Evolutionary conservation across 1,284 basidiomycete genomes (phyloP).

Genomic region (Marasmius sp.): DNA sequence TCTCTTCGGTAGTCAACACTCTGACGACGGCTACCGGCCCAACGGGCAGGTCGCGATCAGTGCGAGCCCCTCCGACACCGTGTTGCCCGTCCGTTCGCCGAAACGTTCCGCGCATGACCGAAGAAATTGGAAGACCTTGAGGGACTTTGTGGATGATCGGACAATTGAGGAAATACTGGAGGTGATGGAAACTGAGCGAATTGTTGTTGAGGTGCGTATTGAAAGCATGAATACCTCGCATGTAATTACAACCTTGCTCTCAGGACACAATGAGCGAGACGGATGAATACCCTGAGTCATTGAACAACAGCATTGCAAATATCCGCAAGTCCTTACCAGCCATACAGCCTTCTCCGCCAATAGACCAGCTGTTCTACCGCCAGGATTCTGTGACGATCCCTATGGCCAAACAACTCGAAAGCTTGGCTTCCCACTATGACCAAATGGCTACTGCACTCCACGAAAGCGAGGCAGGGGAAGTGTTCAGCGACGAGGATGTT

Average conservation of each 20-base stretch:
- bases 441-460: constrained; percentile 68
- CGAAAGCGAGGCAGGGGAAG: constrained; percentile 65
- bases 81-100: constrained; percentile 28
- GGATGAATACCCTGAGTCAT: constrained; percentile 63
- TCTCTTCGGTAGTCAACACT: constrained; percentile 71
- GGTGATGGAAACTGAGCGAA: constrained; percentile 55
- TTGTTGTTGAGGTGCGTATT: constrained; percentile 63
- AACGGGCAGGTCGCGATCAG: constrained; percentile 21
- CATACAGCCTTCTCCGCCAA: constrained; percentile 35
- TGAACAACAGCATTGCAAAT: constrained; percentile 50
- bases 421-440: constrained; percentile 68
- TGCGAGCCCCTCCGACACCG: constrained; percentile 50
- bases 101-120: constrained; percentile 40
- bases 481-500: constrained; percentile 65
- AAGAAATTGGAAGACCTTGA: constrained; percentile 71
- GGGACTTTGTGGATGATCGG: constrained; percentile 80
- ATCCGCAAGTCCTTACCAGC: constrained; percentile 55
- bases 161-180: constrained; percentile 70
- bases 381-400: constrained; percentile 57
- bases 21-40: constrained; percentile 41
- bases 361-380: constrained; percentile 48
- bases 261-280: constrained; percentile 64
- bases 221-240: constrained; percentile 1
- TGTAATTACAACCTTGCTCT: not conserved
- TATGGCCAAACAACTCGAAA: constrained; percentile 75